phyloP scores from a whole-genome alignment of 352 stramenopile species.

The Phytophthora multivora region DNA sequence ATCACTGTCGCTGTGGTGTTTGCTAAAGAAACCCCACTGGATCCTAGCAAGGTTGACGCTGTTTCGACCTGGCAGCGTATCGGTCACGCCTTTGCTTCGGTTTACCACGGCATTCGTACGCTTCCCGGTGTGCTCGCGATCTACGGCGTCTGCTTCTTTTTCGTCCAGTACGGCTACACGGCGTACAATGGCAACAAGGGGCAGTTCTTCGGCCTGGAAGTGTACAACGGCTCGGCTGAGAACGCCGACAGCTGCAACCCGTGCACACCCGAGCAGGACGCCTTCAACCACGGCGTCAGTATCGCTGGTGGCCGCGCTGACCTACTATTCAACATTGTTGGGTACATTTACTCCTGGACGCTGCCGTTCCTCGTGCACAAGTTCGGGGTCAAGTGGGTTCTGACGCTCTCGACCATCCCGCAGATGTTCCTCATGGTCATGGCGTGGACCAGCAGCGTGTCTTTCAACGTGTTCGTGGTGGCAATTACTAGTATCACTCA shows the following conservation, averaged over 20 bases:
- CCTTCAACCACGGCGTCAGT: slow-evolving; percentile 58
- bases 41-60: slow-evolving; percentile 25
- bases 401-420: slow-evolving; percentile 43
- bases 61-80: slow-evolving; percentile 34
- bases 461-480: slow-evolving; percentile 46
- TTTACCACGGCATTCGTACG: slow-evolving; percentile 43
- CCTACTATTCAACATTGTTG: slow-evolving; percentile 49
- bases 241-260: slow-evolving; percentile 45
- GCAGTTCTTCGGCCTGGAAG: slow-evolving; percentile 61
- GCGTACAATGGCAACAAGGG: slow-evolving; percentile 68
- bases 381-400: slow-evolving; percentile 49
- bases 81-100: slow-evolving; percentile 38
- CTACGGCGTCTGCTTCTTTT: slow-evolving; percentile 49
- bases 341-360: slow-evolving; percentile 49
- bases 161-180: slow-evolving; percentile 54
- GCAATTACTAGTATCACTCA: slow-evolving; percentile 56
- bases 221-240: slow-evolving; percentile 40
- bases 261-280: slow-evolving; percentile 38
- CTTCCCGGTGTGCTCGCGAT: slow-evolving; percentile 38
- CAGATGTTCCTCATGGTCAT: slow-evolving; percentile 60
- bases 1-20: slow-evolving; percentile 37
- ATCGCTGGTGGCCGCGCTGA: slow-evolving; percentile 46
- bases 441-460: slow-evolving; percentile 46
- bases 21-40: slow-evolving; percentile 45
- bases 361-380: slow-evolving; percentile 50